Evolutionary conservation across 371 early-diverging fungal species (phyloP), one percentile per base, ranked within the genome.

Genomic region (Racocetra persica): DNA sequence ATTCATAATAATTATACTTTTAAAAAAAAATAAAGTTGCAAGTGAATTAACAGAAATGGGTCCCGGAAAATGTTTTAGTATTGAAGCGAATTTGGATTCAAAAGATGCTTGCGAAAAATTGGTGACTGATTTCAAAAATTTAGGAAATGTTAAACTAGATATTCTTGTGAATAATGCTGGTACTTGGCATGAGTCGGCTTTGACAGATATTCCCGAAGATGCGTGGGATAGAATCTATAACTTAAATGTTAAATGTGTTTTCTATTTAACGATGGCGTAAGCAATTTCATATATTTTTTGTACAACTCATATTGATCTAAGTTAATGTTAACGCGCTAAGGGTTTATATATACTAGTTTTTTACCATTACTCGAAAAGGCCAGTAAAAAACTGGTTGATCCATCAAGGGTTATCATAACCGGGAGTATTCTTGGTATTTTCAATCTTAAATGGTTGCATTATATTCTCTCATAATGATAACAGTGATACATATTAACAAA

Each of bases 81-180:
- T 97, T 10, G 89, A 93, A 36, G 95, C 94, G 67, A 94, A 97
- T 84, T 85, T 97, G 77, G 91, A 91, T 80, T 89, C 86, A 51
- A 73, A 89, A 14, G 90, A 88, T 1, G 91, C 93, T 74, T 86
- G 90, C 55, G 85, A 93, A 74, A 80, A 84, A 24, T 85, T 96
- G 18, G 93, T 91, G 2, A 84, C 76, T 13, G 88, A 90, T 82
- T 77, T 97, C 22, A 81, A 82, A 38, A 86, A 90, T 77, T 85
- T 82, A 24, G 96, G 95, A 83, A 70, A 83, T 32, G 70, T 26
- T 14, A 88, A 75, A 75, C 59, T 75, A 1, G 59, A 75, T 22
- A 75, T 75, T 45, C 32, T 75, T 49, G 20, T 75, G 28, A 75
- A 75, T 45, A 75, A 75, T 75, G 32, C 75, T 22, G 75, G 32